A percentile compares a stretch with the other conserved stretches of the same genome.
Evolutionary conservation across 139 green algal genomes (phyloP).

Genomic region (Diplosphaera chodatii): DNA sequence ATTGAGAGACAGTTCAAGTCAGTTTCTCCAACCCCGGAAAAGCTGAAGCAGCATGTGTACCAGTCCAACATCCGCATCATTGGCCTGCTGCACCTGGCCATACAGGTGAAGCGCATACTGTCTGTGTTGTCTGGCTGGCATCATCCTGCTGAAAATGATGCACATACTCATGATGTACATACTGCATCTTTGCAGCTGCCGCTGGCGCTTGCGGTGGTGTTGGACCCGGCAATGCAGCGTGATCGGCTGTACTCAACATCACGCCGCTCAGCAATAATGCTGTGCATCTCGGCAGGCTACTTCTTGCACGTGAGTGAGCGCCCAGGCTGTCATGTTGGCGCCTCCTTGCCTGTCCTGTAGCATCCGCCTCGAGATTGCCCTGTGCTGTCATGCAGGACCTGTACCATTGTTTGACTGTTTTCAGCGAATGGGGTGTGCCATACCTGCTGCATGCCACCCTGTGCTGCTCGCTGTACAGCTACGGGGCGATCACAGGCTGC

Average conservation of each 20-base stretch:
- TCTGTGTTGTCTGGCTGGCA: no score
- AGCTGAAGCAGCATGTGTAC: neutral
- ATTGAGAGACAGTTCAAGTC: neutral
- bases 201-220: slow-evolving; percentile 5
- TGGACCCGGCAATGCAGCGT: neutral
- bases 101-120: slow-evolving; percentile 1
- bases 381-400: neutral
- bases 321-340: no score
- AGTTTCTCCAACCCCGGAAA: neutral
- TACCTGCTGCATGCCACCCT: slow-evolving; percentile 34
- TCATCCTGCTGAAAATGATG: no score
- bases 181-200: slow-evolving; percentile 11
- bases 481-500: slow-evolving; percentile 8
- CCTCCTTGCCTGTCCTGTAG: no score
- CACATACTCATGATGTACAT: neutral
- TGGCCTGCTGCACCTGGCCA: neutral
- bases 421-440: slow-evolving; percentile 12
- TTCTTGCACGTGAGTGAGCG: slow-evolving; percentile 15
- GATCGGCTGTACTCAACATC: slow-evolving; percentile 10
- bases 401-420: neutral
- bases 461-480: slow-evolving; percentile 29
- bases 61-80: slow-evolving; percentile 1
- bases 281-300: slow-evolving; percentile 21
- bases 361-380: no score
- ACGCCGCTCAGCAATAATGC: neutral